Base-by-base conservation (phyloP, 176 grass and related monocot species). In the Tillandsia fasciculata region DNA sequence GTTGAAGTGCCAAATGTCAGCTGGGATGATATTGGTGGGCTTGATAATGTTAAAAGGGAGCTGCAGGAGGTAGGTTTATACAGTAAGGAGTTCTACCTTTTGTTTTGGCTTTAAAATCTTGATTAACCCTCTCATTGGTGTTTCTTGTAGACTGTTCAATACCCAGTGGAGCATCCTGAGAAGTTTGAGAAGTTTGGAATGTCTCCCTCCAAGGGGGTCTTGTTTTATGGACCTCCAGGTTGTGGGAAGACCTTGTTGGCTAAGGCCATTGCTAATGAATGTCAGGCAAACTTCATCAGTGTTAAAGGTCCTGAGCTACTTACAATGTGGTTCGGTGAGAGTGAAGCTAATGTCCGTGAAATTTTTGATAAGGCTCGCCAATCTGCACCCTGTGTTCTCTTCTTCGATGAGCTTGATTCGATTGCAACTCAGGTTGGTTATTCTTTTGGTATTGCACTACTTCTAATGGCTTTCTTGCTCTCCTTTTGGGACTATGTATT, bases 271-370 rank as follows among this genome's bases (percentile, higher is more conserved):
- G 91, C 91, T 18, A 95, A 95, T 9, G 91, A 95, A 80, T 95
- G 91, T 74, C 91, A 95, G 82, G 91, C 87, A 12, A 95, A 95
- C 69, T 95, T 95, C 42, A 95, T 95, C 49, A 95, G 91, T 63
- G 81, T 95, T 14, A 95, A 92, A 77, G 90, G 90, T 11, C 90
- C 90, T 0, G 85, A 92, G 28, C 58, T 92, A 48, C 86, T 92
- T 64, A 88, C 90, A 67, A 95, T 95, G 91, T 95, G 91, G 91
- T 95, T 95, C 66, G 91, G 91, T 75, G 91, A 95, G 87, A 92
- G 90, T 81, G 90, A 93, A 72, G 90, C 90, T 3, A 93, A 93
- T 15, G 90, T 93, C 8, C 79, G 85, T 3, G 90, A 92, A 74
- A 92, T 92, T 23, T 91, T 91, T 13, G 88, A 91, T 68, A 91